phyloP scores from a whole-genome alignment of 1,139 yeast species.

The Scheffersomyces cryptocercus region DNA sequence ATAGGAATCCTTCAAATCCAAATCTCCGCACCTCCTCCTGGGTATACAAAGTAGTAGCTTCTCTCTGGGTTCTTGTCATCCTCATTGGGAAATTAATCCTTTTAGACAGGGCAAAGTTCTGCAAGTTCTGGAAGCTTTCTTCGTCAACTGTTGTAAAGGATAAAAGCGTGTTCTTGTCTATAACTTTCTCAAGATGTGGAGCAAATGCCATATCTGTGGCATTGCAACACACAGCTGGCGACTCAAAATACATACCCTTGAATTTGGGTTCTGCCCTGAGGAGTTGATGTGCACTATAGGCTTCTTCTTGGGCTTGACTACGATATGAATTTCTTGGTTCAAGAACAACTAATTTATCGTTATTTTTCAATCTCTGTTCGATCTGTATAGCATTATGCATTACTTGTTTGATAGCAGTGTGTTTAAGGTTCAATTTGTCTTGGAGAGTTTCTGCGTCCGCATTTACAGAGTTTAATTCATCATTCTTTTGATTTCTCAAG shows the following conservation, averaged over 20 bases:
- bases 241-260: conserved; percentile 56
- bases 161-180: conserved; percentile 53
- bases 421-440: conserved; percentile 7
- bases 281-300: conserved; percentile 32
- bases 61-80: conserved; percentile 20
- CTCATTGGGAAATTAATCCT: conserved; percentile 40
- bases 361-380: conserved; percentile 38
- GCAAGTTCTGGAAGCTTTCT: conserved; percentile 45
- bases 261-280: conserved; percentile 34
- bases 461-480: conserved; percentile 5
- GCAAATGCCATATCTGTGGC: conserved; percentile 53
- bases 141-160: conserved; percentile 47
- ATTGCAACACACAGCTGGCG: conserved; percentile 71
- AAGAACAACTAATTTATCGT: conserved; percentile 53
- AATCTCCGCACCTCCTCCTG: conserved; percentile 34
- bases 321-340: conserved; percentile 27
- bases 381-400: conserved; percentile 8
- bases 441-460: conserved; percentile 8
- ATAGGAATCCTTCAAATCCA: conserved; percentile 81
- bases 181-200: conserved; percentile 56
- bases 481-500: conserved; percentile 12
- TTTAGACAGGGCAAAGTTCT: conserved; percentile 22
- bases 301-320: conserved; percentile 28
- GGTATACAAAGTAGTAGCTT: conserved; percentile 22
- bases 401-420: conserved; percentile 6